Conservation (phyloP, 768 basidiomycete genomes). For the Suillus ampliporus region DNA sequence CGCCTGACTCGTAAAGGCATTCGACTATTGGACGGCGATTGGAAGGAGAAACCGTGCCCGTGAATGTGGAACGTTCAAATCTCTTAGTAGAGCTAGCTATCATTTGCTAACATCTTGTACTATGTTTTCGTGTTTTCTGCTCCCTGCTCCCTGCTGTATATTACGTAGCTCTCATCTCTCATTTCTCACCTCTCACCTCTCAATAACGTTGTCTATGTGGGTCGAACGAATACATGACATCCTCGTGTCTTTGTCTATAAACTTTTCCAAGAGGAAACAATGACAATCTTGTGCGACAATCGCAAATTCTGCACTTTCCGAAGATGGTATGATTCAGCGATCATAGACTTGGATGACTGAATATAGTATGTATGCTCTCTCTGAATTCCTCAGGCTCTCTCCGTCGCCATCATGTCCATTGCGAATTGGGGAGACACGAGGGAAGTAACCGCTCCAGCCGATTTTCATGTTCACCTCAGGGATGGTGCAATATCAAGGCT, state of each 20-base stretch:
- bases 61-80: conserved; percentile 6
- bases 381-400: conserved; percentile 30
- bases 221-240: not conserved
- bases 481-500: conserved; percentile 83
- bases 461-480: conserved; percentile 97
- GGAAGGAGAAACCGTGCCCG: conserved; percentile 52
- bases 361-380: not conserved
- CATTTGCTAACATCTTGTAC: not conserved
- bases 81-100: not conserved
- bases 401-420: conserved; percentile 30
- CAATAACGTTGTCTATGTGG: not conserved
- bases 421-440: conserved; percentile 14
- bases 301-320: not conserved
- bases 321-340: no score
- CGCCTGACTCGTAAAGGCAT: conserved; percentile 63
- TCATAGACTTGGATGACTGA: no score
- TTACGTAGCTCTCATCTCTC: not conserved
- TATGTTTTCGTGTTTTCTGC: not conserved
- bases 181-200: not conserved
- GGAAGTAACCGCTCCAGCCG: conserved; percentile 64
- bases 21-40: conserved; percentile 72
- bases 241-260: not conserved
- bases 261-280: not conserved
- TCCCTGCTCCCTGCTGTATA: not conserved
- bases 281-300: not conserved